phyloP scores from a whole-genome alignment of 78 protist species.

The Dictyostelium capitatum region DNA sequence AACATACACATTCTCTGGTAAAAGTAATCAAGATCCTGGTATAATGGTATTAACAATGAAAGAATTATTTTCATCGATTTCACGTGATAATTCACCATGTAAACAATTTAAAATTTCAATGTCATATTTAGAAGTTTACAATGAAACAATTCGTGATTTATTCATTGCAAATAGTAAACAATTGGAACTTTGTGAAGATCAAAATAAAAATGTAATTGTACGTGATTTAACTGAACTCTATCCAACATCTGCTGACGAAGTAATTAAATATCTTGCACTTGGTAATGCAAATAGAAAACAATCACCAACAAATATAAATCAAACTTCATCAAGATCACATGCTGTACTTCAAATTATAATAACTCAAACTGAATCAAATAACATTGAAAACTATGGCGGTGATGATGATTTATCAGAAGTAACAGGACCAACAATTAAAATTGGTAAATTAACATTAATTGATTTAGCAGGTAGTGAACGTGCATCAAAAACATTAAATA shows the following conservation, averaged over 20 bases:
- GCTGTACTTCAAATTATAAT: conserved; percentile 93
- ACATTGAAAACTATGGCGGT: neutral
- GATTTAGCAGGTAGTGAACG: conserved; percentile 98
- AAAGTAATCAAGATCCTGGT: conserved; percentile 40
- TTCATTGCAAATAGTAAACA: conserved; percentile 40
- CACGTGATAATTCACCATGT: conserved; percentile 14
- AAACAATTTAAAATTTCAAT: conserved; percentile 41
- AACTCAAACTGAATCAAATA: conserved; percentile 3
- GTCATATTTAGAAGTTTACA: conserved; percentile 94
- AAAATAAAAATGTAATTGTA: conserved; percentile 52
- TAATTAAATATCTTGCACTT: conserved; percentile 75
- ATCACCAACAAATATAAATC: conserved; percentile 95
- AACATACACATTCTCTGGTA: conserved; percentile 93
- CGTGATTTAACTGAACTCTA: conserved; percentile 59
- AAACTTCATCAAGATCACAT: conserved; percentile 94
- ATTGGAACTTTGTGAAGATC: conserved; percentile 90
- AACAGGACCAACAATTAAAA: neutral
- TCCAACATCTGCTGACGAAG: conserved; percentile 64
- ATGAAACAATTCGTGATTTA: conserved; percentile 93
- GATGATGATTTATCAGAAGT: neutral
- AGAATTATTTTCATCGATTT: conserved; percentile 89
- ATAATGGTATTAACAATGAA: conserved; percentile 93
- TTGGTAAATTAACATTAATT: conserved; percentile 85
- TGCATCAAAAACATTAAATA: conserved; percentile 88
- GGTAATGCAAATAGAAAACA: conserved; percentile 91